Conservation (phyloP, 108 stramenopile species). For the Skeletonema menzelii region DNA sequence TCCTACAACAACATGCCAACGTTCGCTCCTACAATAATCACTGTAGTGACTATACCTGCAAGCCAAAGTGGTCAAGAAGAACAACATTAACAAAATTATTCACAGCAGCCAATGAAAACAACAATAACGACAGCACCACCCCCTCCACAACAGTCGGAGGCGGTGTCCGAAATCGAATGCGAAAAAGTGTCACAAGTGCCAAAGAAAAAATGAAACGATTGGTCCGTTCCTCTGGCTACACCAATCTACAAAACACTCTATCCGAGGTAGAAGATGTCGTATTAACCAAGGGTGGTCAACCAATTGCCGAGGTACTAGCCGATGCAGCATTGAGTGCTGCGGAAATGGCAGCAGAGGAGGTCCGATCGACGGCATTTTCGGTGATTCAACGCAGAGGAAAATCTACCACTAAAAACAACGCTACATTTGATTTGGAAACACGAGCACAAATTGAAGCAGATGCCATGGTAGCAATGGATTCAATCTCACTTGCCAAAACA, state of each 20-base stretch:
- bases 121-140: background rate
- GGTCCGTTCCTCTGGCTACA: background rate
- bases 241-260: background rate
- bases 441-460: conserved; percentile 13
- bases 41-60: too few species aligned
- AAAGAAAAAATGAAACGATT: background rate
- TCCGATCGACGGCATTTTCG: background rate
- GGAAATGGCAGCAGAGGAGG: background rate
- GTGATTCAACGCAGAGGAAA: conserved; percentile 2
- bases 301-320: conserved; percentile 12
- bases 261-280: conserved; percentile 3
- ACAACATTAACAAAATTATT: too few species aligned
- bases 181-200: background rate
- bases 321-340: conserved; percentile 1
- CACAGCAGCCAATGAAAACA: background rate
- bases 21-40: too few species aligned
- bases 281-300: conserved; percentile 10
- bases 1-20: too few species aligned
- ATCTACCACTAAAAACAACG: too few species aligned
- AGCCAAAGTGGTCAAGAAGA: too few species aligned
- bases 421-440: background rate
- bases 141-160: too few species aligned
- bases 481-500: conserved; percentile 5
- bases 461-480: conserved; percentile 5
- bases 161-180: background rate